Conservation (phyloP, 768 basidiomycete species). For the Gautieria morchelliformis region DNA sequence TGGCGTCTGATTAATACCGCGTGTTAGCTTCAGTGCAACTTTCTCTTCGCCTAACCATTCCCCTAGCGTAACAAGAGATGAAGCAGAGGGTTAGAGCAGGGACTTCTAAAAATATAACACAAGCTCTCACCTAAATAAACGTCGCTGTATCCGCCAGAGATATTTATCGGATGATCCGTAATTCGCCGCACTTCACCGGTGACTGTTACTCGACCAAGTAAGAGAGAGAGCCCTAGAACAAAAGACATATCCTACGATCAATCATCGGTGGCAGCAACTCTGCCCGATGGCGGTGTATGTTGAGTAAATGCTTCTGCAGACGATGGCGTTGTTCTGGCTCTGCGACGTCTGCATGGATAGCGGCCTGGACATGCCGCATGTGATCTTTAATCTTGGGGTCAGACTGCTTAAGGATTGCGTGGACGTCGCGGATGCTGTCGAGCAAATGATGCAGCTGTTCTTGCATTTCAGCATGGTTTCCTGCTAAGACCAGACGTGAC, state of each 20-base stretch:
- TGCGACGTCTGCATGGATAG: slow-evolving; percentile 27
- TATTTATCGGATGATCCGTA: slow-evolving; percentile 20
- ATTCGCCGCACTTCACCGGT: slow-evolving; percentile 30
- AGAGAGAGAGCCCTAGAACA: background rate
- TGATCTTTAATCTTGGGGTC: slow-evolving; percentile 28
- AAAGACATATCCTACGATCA: slow-evolving; percentile 25
- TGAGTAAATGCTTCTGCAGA: slow-evolving; percentile 28
- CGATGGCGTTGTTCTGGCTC: slow-evolving; percentile 21
- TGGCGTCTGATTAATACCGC: slow-evolving; percentile 24
- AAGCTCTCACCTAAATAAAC: slow-evolving; percentile 26
- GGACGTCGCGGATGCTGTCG: slow-evolving; percentile 26
- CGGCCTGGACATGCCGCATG: slow-evolving; percentile 35
- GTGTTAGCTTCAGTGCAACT: slow-evolving; percentile 31
- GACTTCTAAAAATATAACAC: background rate
- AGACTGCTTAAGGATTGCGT: slow-evolving; percentile 27
- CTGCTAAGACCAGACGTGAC: slow-evolving; percentile 8
- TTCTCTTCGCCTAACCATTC: slow-evolving; percentile 33
- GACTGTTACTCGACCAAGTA: slow-evolving; percentile 20
- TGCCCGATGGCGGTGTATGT: slow-evolving; percentile 26
- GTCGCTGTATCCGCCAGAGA: slow-evolving; percentile 30
- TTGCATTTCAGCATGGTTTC: slow-evolving; percentile 27
- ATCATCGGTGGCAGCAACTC: slow-evolving; percentile 32
- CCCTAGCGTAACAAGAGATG: slow-evolving; percentile 16
- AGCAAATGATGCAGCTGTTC: slow-evolving; percentile 27
- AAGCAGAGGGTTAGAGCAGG: background rate